A percentile compares a stretch with the other conserved stretches of the same genome.
phyloP scores from a whole-genome alignment of 345 rosid species.

The Camelina sativa region DNA sequence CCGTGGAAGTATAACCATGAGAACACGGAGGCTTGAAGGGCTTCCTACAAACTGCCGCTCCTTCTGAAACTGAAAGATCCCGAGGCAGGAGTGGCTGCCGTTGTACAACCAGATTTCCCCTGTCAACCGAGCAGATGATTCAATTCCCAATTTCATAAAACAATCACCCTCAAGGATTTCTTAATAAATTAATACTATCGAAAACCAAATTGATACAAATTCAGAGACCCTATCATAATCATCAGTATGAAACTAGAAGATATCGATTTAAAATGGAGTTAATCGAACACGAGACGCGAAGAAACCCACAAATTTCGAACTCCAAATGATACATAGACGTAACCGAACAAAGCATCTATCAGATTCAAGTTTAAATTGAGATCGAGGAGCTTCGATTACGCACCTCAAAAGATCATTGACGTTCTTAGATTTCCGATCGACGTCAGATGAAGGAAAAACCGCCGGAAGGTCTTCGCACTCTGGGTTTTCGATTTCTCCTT shows the following conservation, averaged over 20 bases:
- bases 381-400: neutral
- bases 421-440: conserved; percentile 80
- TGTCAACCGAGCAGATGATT: conserved; percentile 40
- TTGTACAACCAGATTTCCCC: conserved; percentile 82
- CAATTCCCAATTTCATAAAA: conserved; percentile 27
- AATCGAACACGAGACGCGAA: conserved; percentile 26
- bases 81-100: conserved; percentile 89
- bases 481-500: conserved; percentile 42
- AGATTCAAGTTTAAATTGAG: conserved; percentile 14
- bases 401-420: conserved; percentile 91
- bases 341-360: conserved; percentile 1
- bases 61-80: conserved; percentile 83
- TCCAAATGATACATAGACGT: conserved; percentile 1
- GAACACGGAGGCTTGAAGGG: conserved; percentile 91
- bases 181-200: neutral
- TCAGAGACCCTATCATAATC: conserved; percentile 8
- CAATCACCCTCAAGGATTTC: neutral
- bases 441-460: conserved; percentile 52
- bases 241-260: neutral
- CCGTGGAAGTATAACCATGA: conserved; percentile 60
- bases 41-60: conserved; percentile 88
- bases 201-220: conserved; percentile 2
- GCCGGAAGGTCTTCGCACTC: conserved; percentile 37
- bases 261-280: neutral
- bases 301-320: conserved; percentile 12